A percentile compares a stretch with the other conserved stretches of the same genome.
These are phyloP conservation scores for Pythium rishiriense DNA, from an alignment of 352 stramenopile species.

Conservation along the genomic window DNA sequence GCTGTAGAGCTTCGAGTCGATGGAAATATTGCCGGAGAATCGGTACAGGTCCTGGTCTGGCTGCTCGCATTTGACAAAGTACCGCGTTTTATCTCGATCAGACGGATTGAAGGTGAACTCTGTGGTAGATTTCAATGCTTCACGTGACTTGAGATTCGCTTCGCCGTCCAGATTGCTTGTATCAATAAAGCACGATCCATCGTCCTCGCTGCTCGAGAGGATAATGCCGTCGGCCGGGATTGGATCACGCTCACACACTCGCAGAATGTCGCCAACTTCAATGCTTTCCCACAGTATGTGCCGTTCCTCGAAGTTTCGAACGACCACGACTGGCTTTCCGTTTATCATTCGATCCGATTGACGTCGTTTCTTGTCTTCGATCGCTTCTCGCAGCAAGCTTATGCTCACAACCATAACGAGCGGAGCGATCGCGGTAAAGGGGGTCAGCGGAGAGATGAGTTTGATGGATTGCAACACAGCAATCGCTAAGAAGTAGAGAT, in stretches of 20 bases:
- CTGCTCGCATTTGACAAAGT: conserved; percentile 77
- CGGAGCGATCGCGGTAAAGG: conserved; percentile 73
- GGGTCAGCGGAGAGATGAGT: conserved; percentile 67
- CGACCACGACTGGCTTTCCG: conserved; percentile 46
- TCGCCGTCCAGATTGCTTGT: conserved; percentile 85
- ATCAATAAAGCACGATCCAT: conserved; percentile 82
- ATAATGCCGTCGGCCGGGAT: conserved; percentile 93
- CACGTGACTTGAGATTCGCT: conserved; percentile 71
- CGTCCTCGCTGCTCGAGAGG: conserved; percentile 79
- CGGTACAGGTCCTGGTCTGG: conserved; percentile 78
- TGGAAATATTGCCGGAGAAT: conserved; percentile 70
- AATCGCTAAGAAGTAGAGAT: conserved; percentile 95
- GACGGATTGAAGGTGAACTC: conserved; percentile 31
- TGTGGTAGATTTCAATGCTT: conserved; percentile 43
- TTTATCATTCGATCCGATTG: conserved; percentile 65
- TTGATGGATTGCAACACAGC: conserved; percentile 91
- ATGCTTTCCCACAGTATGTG: conserved; percentile 74
- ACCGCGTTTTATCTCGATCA: conserved; percentile 45
- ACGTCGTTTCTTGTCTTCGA: conserved; percentile 75
- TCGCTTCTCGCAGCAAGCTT: conserved; percentile 71
- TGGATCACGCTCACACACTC: conserved; percentile 79
- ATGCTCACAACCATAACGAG: conserved; percentile 84
- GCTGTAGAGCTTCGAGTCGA: conserved; percentile 58
- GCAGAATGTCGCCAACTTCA: conserved; percentile 84
- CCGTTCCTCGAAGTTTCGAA: conserved; percentile 64